Conservation (phyloP, 768 basidiomycete species). For the Sistotremastrum suecicum region DNA sequence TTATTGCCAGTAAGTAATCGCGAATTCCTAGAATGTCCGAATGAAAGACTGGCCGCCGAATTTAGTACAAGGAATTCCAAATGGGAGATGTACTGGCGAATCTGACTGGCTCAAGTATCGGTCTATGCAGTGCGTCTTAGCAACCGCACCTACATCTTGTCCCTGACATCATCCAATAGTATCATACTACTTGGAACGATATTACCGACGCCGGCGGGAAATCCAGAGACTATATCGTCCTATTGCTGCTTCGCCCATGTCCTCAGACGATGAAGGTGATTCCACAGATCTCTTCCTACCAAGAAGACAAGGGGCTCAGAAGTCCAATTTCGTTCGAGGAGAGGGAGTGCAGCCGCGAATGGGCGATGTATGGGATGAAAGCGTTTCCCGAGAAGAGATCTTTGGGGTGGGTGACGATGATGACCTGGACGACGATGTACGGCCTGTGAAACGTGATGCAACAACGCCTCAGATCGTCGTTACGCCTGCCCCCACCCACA, state of each 20-base stretch:
- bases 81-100: conserved; percentile 67
- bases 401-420: conserved; percentile 56
- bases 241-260: conserved; percentile 29
- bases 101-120: conserved; percentile 54
- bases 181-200: conserved; percentile 51
- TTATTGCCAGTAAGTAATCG: conserved; percentile 44
- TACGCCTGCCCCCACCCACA: background rate
- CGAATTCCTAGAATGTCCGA: too few species aligned
- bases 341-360: conserved; percentile 24
- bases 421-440: conserved; percentile 32
- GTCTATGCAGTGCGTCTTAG: conserved; percentile 35
- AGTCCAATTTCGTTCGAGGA: conserved; percentile 7
- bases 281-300: conserved; percentile 39
- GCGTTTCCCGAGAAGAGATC: conserved; percentile 40
- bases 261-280: conserved; percentile 31
- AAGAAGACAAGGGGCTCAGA: conserved; percentile 4
- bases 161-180: conserved; percentile 1
- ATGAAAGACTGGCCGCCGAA: background rate
- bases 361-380: conserved; percentile 60
- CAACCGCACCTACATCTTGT: background rate
- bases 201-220: conserved; percentile 71
- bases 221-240: conserved; percentile 71
- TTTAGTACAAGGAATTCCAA: conserved; percentile 58
- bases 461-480: conserved; percentile 13
- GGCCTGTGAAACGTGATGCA: conserved; percentile 5